Base-by-base conservation (phyloP, 345 rosid genomes). In the Erysimum cheiranthoides region DNA sequence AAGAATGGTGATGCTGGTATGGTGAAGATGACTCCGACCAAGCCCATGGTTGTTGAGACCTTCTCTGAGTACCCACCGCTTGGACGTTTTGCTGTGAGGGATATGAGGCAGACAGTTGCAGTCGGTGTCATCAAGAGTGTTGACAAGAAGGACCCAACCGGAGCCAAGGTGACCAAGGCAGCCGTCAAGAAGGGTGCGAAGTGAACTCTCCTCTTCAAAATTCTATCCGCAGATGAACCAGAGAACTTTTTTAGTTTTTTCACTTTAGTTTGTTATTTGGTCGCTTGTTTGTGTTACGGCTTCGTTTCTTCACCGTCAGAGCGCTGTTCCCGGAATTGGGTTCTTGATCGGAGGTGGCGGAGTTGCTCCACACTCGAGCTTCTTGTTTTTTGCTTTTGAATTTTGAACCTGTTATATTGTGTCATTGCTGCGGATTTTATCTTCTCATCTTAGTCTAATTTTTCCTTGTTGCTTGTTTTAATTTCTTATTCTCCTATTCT, bases 11-110 rank as follows among this genome's bases (percentile, higher is more conserved):
- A 91, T 70, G 82, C 97, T 5, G 97, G 92, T 6, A 49, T 89
- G 10, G 84, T 91, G 2, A 89, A 91, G 90, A 91, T 90, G 97
- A 57, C 87, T 83, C 94, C 92, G 5, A 85, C 88, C 60, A 91
- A 91, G 86, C 97, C 97, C 65, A 91, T 91, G 97, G 97, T 91
- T 0, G 96, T 90, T 0, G 96, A 90, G 77, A 89, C 96, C 9
- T 90, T 90, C 88, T 82, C 92, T 0, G 84, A 56, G 57, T 90
- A 90, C 64, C 93, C 96, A 1, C 96, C 96, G 0, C 86, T 90
- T 0, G 96, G 96, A 1, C 92, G 96, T 14, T 90, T 90, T 25
- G 96, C 96, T 0, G 96, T 90, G 8, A 84, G 96, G 72, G 96
- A 90, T 75, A 90, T 90, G 96, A 86, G 96, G 3, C 93, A 21